Conservation (phyloP, 2,329 filamentous ascomycete species). For the Phyllosticta citrichinensis region DNA sequence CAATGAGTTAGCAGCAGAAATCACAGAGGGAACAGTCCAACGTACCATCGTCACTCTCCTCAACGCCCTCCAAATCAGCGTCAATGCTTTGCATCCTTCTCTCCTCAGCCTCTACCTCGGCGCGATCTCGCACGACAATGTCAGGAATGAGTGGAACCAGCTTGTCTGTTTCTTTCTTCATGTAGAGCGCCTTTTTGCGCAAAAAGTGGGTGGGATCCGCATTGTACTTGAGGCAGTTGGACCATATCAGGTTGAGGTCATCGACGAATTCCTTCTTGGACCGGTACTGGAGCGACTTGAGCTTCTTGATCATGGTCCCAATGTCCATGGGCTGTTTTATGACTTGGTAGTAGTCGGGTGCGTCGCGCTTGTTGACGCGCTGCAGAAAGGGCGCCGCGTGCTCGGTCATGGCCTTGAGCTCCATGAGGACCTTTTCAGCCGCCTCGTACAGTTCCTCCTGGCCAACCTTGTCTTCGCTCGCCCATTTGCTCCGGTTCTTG, state of each 20-base stretch:
- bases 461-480: slow-evolving; percentile 91
- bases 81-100: slow-evolving; percentile 70
- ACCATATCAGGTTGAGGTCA: slow-evolving; percentile 91
- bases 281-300: slow-evolving; percentile 54
- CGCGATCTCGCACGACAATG: slow-evolving; percentile 77
- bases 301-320: slow-evolving; percentile 95
- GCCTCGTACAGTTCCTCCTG: slow-evolving; percentile 98
- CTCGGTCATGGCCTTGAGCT: slow-evolving; percentile 93
- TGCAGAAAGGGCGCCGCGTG: slow-evolving; percentile 94
- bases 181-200: slow-evolving; percentile 85
- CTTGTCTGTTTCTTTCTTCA: slow-evolving; percentile 97
- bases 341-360: slow-evolving; percentile 85
- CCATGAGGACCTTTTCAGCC: slow-evolving; percentile 89
- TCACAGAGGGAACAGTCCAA: slow-evolving; percentile 1
- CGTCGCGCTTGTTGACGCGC: slow-evolving; percentile 92
- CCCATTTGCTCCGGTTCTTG: slow-evolving; percentile 98
- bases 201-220: slow-evolving; percentile 78
- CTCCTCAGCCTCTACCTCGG: slow-evolving; percentile 69
- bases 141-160: slow-evolving; percentile 92
- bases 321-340: slow-evolving; percentile 98
- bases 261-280: slow-evolving; percentile 85
- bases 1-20: background rate
- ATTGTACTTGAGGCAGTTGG: slow-evolving; percentile 94
- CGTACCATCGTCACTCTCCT: slow-evolving; percentile 75
- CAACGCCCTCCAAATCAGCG: slow-evolving; percentile 37